These are phyloP conservation scores for Lasiodiplodia citricola DNA, from an alignment of 2,329 filamentous ascomycete genomes.

Conservation along the genomic window DNA sequence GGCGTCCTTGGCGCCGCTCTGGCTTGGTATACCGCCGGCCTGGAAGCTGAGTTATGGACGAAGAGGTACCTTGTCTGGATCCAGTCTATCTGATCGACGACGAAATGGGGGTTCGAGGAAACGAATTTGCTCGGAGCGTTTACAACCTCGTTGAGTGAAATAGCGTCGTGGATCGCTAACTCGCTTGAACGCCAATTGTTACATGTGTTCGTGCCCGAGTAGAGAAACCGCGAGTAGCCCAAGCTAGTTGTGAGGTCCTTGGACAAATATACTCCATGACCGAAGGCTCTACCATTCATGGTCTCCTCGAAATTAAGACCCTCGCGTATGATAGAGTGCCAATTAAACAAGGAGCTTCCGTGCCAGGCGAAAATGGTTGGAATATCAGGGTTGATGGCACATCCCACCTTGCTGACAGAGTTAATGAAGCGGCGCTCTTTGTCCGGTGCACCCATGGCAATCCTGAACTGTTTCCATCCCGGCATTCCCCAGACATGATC, in stretches of 20 bases:
- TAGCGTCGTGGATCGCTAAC: slow-evolving; percentile 62
- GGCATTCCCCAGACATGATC: slow-evolving; percentile 68
- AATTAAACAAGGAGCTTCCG: slow-evolving; percentile 76
- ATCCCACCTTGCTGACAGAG: slow-evolving; percentile 59
- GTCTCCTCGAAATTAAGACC: slow-evolving; percentile 74
- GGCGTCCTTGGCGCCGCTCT: not conserved
- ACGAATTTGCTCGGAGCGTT: slow-evolving; percentile 71
- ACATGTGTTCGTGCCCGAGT: too few relatives aligned
- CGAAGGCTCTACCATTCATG: slow-evolving; percentile 71
- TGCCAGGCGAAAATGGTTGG: slow-evolving; percentile 88
- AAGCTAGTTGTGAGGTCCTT: slow-evolving; percentile 62
- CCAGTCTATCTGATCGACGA: slow-evolving; percentile 80
- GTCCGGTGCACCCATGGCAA: slow-evolving; percentile 88
- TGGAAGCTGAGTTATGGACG: slow-evolving; percentile 44
- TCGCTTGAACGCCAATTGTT: slow-evolving; percentile 69
- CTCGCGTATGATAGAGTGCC: slow-evolving; percentile 87
- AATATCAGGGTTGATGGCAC: slow-evolving; percentile 50
- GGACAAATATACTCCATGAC: slow-evolving; percentile 84
- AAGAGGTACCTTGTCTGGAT: slow-evolving; percentile 89
- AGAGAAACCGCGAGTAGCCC: slow-evolving; percentile 49
- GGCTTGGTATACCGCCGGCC: not conserved
- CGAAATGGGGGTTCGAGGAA: slow-evolving; percentile 64
- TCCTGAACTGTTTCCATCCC: slow-evolving; percentile 79
- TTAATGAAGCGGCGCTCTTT: slow-evolving; percentile 78
- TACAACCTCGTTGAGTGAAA: slow-evolving; percentile 85